Base-by-base conservation (phyloP, 345 rosid species). In the Laguncularia racemosa region DNA sequence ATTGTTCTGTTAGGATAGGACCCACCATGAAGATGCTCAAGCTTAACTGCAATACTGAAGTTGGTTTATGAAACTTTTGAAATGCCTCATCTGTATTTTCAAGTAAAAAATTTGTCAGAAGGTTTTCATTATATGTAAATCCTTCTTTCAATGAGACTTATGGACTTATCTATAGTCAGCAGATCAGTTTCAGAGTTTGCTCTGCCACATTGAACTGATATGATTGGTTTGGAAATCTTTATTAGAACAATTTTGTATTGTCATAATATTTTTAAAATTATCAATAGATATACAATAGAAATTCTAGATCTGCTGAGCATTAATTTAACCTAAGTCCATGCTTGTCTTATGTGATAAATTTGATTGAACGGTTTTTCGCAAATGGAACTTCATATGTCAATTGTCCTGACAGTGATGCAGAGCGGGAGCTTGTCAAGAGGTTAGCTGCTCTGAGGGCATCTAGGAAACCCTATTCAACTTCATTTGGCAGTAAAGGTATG, bases 351-450 rank as follows among this genome's bases (percentile, higher is more conserved):
- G 4, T 50, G 40, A 33, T 18, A 50, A 16, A 18, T 50, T 50
- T 50, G 23, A 50, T 23, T 18, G 20, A 52, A 20, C 55, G 21
- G 28, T 52, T 21, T 16, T 10, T 20, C 16, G 21, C 19, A 17
- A 20, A 48, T 26, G 16, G 45, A 52, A 23, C 56, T 53, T 20
- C 28, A 28, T 63, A 26, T 53, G 65, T 50, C 46, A 40, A 59
- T 57, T 46, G 16, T 61, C 14, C 63, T 72, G 64, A 48, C 82
- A 88, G 98, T 48, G 77, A 79, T 20, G 69, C 62, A 59, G 96
- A 91, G 64, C 86, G 76, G 4, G 56, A 58, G 56, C 86, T 91
- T 68, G 69, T 88, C 57, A 68, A 82, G 81, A 86, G 82, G 52
- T 73, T 88, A 70, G 83, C 84, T 43, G 78, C 82, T 17, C 74